These are phyloP conservation scores for Paraphoma chrysanthemicola DNA, from an alignment of 2,329 filamentous ascomycete genomes.

Conservation along the genomic window DNA sequence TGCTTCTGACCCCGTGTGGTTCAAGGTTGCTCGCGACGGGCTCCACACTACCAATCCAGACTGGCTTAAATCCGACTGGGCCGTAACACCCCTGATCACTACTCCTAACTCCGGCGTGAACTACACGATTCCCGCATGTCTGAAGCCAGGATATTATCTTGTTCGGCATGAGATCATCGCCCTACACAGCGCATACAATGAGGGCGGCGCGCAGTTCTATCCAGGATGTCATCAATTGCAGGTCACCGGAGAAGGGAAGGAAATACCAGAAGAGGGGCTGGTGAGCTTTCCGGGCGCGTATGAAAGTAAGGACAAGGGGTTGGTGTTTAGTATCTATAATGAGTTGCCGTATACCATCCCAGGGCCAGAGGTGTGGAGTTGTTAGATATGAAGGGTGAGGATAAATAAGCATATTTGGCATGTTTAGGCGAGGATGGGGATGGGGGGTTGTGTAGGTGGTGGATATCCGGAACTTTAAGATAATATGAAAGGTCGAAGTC, in stretches of 20 bases:
- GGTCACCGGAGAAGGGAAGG: slow-evolving; percentile 54
- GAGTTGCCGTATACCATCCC: slow-evolving; percentile 23
- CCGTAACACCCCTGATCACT: slow-evolving; percentile 50
- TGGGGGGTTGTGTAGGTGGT: too few species aligned
- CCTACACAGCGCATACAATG: slow-evolving; percentile 52
- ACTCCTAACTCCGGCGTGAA: slow-evolving; percentile 47
- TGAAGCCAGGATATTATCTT: slow-evolving; percentile 60
- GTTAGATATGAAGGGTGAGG: neutral
- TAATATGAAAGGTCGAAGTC: too few species aligned
- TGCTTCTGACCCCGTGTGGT: slow-evolving; percentile 55
- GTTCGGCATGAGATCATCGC: slow-evolving; percentile 63
- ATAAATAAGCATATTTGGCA: too few species aligned
- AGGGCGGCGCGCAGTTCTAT: slow-evolving; percentile 61
- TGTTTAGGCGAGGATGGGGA: too few species aligned
- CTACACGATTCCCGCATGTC: slow-evolving; percentile 59
- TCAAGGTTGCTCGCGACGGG: slow-evolving; percentile 58
- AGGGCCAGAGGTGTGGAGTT: slow-evolving; percentile 11
- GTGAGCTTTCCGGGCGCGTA: slow-evolving; percentile 61
- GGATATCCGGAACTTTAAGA: too few species aligned
- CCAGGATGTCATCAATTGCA: slow-evolving; percentile 61
- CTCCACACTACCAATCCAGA: slow-evolving; percentile 48
- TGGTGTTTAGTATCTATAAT: slow-evolving; percentile 58
- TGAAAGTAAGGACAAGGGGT: slow-evolving; percentile 53
- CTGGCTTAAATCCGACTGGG: slow-evolving; percentile 30
- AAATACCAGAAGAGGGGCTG: neutral